Percentiles rank a stretch among this genome's conserved stretches.
Evolutionary conservation across 306 rosid genomes (phyloP).

Genomic region (Cucurbita ficifolia): DNA sequence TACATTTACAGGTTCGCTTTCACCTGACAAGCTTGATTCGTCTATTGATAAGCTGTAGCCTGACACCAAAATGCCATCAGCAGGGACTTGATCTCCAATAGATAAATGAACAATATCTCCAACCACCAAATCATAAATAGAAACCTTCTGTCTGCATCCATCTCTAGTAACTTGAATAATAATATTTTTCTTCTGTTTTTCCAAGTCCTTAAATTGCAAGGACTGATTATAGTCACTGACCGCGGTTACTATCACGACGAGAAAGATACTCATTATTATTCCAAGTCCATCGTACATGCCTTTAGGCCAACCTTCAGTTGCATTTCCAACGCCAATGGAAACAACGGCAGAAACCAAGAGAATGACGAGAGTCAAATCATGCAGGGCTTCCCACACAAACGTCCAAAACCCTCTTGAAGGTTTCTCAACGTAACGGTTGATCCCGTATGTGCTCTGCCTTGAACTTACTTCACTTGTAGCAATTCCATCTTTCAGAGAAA

Average conservation of each 20-base stretch:
- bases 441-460: slow-evolving; percentile 44
- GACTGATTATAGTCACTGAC: slow-evolving; percentile 70
- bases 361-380: slow-evolving; percentile 62
- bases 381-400: slow-evolving; percentile 91
- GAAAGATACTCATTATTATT: slow-evolving; percentile 47
- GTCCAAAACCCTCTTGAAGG: slow-evolving; percentile 63
- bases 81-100: slow-evolving; percentile 74
- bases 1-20: slow-evolving; percentile 56
- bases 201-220: slow-evolving; percentile 74
- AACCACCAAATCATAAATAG: slow-evolving; percentile 60
- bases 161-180: slow-evolving; percentile 66
- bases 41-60: slow-evolving; percentile 57
- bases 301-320: slow-evolving; percentile 73
- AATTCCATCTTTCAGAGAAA: slow-evolving; percentile 38
- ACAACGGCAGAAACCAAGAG: slow-evolving; percentile 50
- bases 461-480: slow-evolving; percentile 22
- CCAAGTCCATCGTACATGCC: slow-evolving; percentile 91
- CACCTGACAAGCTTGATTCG: slow-evolving; percentile 84
- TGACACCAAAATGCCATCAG: slow-evolving; percentile 62
- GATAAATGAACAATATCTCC: slow-evolving; percentile 75
- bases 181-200: slow-evolving; percentile 69
- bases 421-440: slow-evolving; percentile 40
- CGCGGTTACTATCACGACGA: slow-evolving; percentile 74
- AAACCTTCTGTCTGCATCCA: slow-evolving; percentile 50
- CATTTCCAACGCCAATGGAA: slow-evolving; percentile 62